Base-by-base conservation (phyloP, 139 green algal genomes). In the Chlorella sp. region DNA sequence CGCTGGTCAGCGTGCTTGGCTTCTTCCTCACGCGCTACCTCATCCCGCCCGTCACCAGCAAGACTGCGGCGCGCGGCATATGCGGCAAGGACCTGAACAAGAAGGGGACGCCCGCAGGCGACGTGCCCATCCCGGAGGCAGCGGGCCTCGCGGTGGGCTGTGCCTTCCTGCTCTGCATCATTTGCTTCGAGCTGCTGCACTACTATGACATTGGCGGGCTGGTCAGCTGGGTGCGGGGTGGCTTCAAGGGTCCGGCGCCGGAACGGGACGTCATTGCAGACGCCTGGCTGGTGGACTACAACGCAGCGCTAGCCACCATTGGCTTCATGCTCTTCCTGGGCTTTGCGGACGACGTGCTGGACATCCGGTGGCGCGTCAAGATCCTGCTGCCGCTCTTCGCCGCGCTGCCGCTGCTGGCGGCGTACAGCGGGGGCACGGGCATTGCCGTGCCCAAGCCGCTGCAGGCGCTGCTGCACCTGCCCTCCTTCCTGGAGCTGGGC, bases 251-350 rank as follows among this genome's bases (percentile, higher is more conserved):
- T 26, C 55, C 33, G 10, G 35, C 66, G 4, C 49, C 72, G 67
- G 51, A 72, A 49, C 74, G 69, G n/a, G 72, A 87, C 69, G 31
- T 72, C 2, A 76, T 89, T 2, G 35, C 79, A 0, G 83, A 91
- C 35, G 75, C 90, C 22, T 97, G 94, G 95, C 85, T 96, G 74
- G 85, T 98, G n/a, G 92, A 99, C 83, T 98, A 97, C 87, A 98
- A 99, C 66, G 93, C 94, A 3, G 95, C 94, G 2, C 79, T 99
- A 29, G 94, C 93, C 5, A 94, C 89, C 32, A 94, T 99, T 49
- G 94, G 90, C 74, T 98, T 98, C 85, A 98, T 98, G 94, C 80
- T 97, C 2, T 97, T 99, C 75, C 86, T 99, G 23, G 95, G 95
- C 4, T 99, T 99, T 81, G 92, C 94, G 5, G 95, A 99, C 70